Conservation (phyloP, 1,284 basidiomycete genomes). For the Heterobasidion parviporum region DNA sequence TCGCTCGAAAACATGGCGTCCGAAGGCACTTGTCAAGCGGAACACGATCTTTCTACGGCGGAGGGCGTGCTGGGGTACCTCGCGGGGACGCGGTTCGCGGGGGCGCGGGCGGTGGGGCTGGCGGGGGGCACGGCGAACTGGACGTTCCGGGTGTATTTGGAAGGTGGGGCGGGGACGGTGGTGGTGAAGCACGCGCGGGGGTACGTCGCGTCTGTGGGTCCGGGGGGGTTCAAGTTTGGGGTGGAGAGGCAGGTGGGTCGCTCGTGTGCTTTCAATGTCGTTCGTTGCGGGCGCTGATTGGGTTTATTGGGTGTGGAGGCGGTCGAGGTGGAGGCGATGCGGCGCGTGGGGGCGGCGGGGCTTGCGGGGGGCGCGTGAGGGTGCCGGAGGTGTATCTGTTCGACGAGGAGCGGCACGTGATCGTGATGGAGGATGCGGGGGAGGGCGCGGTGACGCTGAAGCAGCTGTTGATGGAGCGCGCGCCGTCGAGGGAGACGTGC, state of each 20-base stretch:
- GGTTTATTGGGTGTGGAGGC: slow-evolving; percentile 10
- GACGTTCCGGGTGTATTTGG: background rate
- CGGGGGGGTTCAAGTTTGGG: too few relatives aligned
- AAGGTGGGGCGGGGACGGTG: background rate
- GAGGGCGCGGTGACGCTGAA: slow-evolving; percentile 34
- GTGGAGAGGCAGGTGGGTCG: too few relatives aligned
- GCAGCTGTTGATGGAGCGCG: slow-evolving; percentile 32
- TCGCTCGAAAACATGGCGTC: background rate
- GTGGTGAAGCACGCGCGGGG: background rate
- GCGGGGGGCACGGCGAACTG: background rate
- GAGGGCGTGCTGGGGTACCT: background rate
- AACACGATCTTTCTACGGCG: background rate
- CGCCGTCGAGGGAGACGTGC: slow-evolving; percentile 9
- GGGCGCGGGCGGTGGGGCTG: background rate
- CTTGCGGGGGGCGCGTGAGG: slow-evolving; percentile 25
- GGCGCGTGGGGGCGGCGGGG: slow-evolving; percentile 27
- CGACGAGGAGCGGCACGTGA: slow-evolving; percentile 37
- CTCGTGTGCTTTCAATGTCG: background rate
- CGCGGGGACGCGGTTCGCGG: background rate
- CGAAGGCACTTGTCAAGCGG: too few relatives aligned
- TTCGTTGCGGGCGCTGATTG: background rate
- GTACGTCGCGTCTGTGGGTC: background rate
- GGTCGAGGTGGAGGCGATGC: slow-evolving; percentile 45
- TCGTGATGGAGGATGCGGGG: slow-evolving; percentile 59
- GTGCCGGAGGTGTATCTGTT: slow-evolving; percentile 41